Evolutionary conservation across 352 stramenopile genomes (phyloP).

Genomic region (Thraustochytrium sp.): DNA sequence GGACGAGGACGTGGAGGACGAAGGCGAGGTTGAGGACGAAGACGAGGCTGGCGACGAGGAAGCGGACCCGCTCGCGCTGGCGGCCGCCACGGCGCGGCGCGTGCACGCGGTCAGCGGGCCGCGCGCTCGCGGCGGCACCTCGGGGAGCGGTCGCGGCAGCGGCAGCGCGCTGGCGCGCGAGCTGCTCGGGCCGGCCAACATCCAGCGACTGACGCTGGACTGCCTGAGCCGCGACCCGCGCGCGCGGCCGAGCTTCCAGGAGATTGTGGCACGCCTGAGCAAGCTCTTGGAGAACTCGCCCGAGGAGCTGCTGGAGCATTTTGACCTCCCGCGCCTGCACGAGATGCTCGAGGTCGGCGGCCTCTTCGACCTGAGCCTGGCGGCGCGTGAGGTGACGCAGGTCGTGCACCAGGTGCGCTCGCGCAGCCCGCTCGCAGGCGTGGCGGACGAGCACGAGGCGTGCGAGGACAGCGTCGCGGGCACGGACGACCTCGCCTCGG

Average conservation of each 20-base stretch:
- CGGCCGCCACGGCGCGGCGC: too few relatives aligned
- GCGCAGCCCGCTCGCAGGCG: background rate
- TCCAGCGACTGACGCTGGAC: background rate
- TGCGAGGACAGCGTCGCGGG: background rate
- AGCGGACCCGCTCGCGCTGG: too few relatives aligned
- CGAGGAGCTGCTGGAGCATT: slow-evolving; percentile 33
- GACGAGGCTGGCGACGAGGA: background rate
- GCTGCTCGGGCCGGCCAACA: background rate
- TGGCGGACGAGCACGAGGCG: background rate
- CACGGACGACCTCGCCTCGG: background rate
- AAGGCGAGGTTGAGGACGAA: background rate
- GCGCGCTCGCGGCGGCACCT: background rate
- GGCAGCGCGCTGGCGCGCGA: background rate
- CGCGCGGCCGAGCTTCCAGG: slow-evolving; percentile 29
- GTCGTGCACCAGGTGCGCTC: background rate
- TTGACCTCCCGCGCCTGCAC: slow-evolving; percentile 41
- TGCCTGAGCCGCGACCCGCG: slow-evolving; percentile 43
- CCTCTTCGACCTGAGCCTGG: background rate
- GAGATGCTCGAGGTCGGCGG: slow-evolving; percentile 41
- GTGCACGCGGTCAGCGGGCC: background rate
- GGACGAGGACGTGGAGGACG: background rate
- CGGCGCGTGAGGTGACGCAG: slow-evolving; percentile 9
- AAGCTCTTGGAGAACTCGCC: background rate
- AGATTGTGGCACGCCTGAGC: slow-evolving; percentile 34
- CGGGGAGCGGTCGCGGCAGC: background rate